Evolutionary conservation across 2,329 filamentous ascomycete genomes (phyloP).

Genomic region (Diaporthe capsici): DNA sequence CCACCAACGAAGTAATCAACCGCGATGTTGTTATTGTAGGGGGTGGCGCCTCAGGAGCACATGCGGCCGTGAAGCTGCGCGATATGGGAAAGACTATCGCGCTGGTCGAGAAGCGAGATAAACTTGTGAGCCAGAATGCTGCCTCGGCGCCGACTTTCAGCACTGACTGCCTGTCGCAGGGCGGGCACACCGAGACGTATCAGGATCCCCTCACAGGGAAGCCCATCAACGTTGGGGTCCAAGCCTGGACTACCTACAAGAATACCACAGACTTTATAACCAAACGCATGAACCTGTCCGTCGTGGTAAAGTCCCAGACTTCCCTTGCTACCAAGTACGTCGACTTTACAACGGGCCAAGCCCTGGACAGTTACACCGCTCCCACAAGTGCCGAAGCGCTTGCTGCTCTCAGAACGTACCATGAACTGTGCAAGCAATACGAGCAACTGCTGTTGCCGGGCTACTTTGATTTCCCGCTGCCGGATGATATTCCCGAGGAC

Average conservation of each 20-base stretch:
- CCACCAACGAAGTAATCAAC: neutral
- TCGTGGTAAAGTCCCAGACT: neutral
- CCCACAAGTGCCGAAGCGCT: conserved; percentile 7
- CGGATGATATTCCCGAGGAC: neutral
- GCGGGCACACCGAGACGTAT: conserved; percentile 52
- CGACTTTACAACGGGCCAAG: neutral
- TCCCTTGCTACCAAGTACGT: conserved; percentile 19
- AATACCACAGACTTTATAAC: conserved; percentile 49
- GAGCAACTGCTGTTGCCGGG: conserved; percentile 8
- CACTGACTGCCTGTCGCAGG: conserved; percentile 40
- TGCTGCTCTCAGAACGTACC: neutral
- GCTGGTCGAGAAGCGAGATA: conserved; percentile 18
- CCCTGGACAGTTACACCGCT: neutral
- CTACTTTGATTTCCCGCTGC: conserved; percentile 39
- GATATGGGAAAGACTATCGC: conserved; percentile 4
- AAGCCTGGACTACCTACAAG: conserved; percentile 50
- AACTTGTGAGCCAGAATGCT: conserved; percentile 3
- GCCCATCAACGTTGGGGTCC: conserved; percentile 44
- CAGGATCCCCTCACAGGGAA: conserved; percentile 47
- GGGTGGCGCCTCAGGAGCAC: conserved; percentile 27
- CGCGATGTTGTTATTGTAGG: conserved; percentile 17
- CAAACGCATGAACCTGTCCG: conserved; percentile 49
- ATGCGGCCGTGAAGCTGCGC: conserved; percentile 19
- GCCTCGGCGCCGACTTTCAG: neutral
- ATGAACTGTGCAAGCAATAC: conserved; percentile 6